Percentiles rank a stretch among this genome's conserved stretches.
These are phyloP conservation scores for Bidens hawaiensis DNA, from an alignment of 140 eudicot species.

Conservation along the genomic window DNA sequence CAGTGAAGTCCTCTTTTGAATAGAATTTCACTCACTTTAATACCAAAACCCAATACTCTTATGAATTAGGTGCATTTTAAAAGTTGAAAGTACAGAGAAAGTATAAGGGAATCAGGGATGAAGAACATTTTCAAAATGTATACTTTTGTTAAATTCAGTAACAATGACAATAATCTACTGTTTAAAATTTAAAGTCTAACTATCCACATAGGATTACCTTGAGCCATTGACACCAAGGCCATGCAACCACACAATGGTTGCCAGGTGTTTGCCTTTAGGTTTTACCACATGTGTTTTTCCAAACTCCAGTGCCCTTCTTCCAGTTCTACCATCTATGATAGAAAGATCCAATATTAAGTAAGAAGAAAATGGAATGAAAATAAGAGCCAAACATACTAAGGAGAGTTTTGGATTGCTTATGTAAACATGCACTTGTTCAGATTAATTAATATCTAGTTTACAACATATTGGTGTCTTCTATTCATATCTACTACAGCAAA, in stretches of 20 bases:
- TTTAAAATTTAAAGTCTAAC: background rate
- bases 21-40: background rate
- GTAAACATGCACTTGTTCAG: background rate
- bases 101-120: background rate
- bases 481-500: background rate
- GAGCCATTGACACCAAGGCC: constrained; percentile 91
- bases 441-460: background rate
- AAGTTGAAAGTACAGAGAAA: background rate
- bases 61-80: background rate
- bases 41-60: background rate
- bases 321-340: constrained; percentile 43
- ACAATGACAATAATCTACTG: constrained; percentile 5
- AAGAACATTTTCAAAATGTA: constrained; percentile 1
- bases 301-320: constrained; percentile 56
- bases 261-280: constrained; percentile 89
- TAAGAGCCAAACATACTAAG: background rate
- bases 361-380: background rate
- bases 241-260: constrained; percentile 90
- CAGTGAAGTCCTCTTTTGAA: background rate
- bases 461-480: background rate
- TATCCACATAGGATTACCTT: constrained; percentile 43
- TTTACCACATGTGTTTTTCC: constrained; percentile 71
- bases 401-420: background rate
- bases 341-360: constrained; percentile 1
- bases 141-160: background rate